Percentiles rank a stretch among this genome's conserved stretches.
These are phyloP conservation scores for Plasmodium yoelii DNA, from an alignment of 169 alveolate genomes.

Conservation along the genomic window DNA sequence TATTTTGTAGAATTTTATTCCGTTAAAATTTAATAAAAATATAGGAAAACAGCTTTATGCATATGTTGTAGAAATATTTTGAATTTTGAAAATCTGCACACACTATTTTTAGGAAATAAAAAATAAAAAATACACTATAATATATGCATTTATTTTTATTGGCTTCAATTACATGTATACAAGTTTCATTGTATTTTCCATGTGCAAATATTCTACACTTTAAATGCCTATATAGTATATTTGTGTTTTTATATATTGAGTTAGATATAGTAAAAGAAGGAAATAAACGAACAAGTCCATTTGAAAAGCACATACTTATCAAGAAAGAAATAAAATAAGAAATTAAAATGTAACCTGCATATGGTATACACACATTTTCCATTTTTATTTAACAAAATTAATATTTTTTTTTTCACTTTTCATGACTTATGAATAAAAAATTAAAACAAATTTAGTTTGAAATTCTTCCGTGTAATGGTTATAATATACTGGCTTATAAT, in stretches of 20 bases:
- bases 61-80: conserved; percentile 76
- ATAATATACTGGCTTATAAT: not conserved
- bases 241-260: not conserved
- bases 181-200: not conserved
- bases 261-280: not conserved
- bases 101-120: conserved; percentile 3
- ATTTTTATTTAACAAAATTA: not conserved
- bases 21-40: conserved; percentile 21
- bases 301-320: not conserved
- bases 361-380: not conserved
- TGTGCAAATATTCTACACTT: not conserved
- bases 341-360: no score
- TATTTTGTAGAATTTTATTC: conserved; percentile 6
- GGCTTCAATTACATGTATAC: not conserved
- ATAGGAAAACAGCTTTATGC: conserved; percentile 8
- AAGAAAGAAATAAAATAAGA: not conserved
- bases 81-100: conserved; percentile 10
- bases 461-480: not conserved
- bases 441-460: not conserved
- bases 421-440: not conserved
- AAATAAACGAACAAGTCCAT: not conserved
- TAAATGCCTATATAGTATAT: not conserved
- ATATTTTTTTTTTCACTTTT: not conserved
- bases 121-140: not conserved
- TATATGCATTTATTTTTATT: conserved; percentile 22